Base-by-base conservation (phyloP, 176 grass and related monocot genomes). In the Oryza glaberrima region DNA sequence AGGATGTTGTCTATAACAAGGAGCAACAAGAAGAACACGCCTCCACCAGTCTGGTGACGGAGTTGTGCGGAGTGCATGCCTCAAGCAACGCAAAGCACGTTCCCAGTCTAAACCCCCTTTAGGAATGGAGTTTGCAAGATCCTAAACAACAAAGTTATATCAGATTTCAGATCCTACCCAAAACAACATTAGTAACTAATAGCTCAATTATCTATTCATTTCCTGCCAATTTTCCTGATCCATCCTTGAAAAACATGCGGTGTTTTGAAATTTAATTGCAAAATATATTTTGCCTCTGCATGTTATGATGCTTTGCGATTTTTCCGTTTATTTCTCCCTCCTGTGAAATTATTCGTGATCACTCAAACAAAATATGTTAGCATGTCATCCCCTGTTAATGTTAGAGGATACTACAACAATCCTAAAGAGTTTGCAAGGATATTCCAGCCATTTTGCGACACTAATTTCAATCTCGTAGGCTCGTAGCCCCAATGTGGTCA, bases 41-140 rank as follows among this genome's bases (percentile, higher is more conserved):
- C 96, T 95, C 96, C 96, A 98, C 96, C 96, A 98, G 74, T 98
- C 96, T 73, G 93, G 96, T 47, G 96, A 98, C 83, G 96, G 96
- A 71, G 90, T 95, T 88, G 96, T 95, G 30, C 88, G 83, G 83
- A 98, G 90, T 72, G 96, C 96, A 89, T 98, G 96, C 78, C 96
- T 90, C 83, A 98, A 89, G 78, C 96, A 98, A 61, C 96, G 96
- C 48, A 96, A 82, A 86, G 96, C 96, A 77, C 93, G 85, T 76
- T 98, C 96, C 96, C 96, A 98, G 75, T 98, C 96, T 76, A 95
- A 85, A 89, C 93, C 92, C 46, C 91, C 91, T 76, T 90, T 98
- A 25, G 91, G 91, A 89, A 98, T 96, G 65, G 93, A 94, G 73
- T 85, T 83, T 69, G 96, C 93, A 86, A 98, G 88, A 90, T 98